phyloP scores from a whole-genome alignment of 83 land plant genomes.

The Larix sibirica region DNA sequence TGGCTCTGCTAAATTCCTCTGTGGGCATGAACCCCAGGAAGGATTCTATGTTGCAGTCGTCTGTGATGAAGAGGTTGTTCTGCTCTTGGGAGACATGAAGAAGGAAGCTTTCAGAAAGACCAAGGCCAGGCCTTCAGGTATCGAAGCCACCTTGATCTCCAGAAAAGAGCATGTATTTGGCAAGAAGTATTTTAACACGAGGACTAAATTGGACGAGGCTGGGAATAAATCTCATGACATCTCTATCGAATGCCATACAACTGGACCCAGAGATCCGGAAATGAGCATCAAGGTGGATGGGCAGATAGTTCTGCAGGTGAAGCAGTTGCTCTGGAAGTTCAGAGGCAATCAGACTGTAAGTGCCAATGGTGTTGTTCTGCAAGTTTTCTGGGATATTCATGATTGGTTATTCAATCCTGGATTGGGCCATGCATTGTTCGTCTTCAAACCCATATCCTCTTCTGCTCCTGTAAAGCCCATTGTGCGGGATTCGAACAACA shows the following conservation, averaged over 20 bases:
- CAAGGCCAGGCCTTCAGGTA: slow-evolving; percentile 49
- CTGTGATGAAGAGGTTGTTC: slow-evolving; percentile 68
- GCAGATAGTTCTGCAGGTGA: slow-evolving; percentile 33
- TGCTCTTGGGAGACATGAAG: slow-evolving; percentile 69
- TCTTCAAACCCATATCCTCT: slow-evolving; percentile 37
- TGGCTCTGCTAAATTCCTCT: slow-evolving; percentile 62
- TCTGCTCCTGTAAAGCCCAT: background rate
- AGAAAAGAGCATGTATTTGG: slow-evolving; percentile 75
- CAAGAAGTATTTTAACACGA: slow-evolving; percentile 60
- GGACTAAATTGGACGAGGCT: slow-evolving; percentile 52
- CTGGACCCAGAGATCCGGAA: slow-evolving; percentile 37
- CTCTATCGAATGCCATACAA: slow-evolving; percentile 52
- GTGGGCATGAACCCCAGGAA: slow-evolving; percentile 66
- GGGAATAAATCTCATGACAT: slow-evolving; percentile 57
- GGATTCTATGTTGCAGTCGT: slow-evolving; percentile 77
- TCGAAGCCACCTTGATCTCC: slow-evolving; percentile 63
- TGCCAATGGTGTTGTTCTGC: slow-evolving; percentile 25
- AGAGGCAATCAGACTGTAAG: slow-evolving; percentile 53
- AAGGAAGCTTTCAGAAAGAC: slow-evolving; percentile 67
- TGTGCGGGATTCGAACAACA: background rate
- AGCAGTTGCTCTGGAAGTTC: slow-evolving; percentile 59
- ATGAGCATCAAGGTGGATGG: slow-evolving; percentile 52
- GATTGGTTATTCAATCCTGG: slow-evolving; percentile 60
- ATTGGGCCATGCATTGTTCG: slow-evolving; percentile 47
- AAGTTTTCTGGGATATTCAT: slow-evolving; percentile 63